These are phyloP conservation scores for Penicillium odoratum DNA, from an alignment of 495 filamentous ascomycete genomes.

Conservation along the genomic window DNA sequence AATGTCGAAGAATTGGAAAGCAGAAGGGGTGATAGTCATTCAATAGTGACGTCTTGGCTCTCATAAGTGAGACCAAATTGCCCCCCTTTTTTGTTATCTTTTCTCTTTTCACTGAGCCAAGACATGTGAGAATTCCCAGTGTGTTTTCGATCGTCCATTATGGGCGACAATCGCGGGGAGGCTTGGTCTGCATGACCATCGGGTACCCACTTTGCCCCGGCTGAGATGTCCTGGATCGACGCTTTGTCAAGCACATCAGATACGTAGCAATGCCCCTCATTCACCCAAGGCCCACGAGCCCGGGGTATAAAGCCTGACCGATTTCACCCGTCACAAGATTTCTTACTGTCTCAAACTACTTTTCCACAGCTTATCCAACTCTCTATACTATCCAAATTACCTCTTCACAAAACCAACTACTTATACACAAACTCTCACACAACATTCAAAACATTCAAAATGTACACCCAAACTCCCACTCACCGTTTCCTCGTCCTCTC, in stretches of 20 bases:
- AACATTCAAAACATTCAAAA: conserved; percentile 24
- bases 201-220: conserved; percentile 25
- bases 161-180: conserved; percentile 28
- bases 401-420: neutral
- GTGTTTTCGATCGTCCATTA: conserved; percentile 24
- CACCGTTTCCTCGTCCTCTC: conserved; percentile 41
- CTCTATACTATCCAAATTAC: neutral
- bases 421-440: neutral
- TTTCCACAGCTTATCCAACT: neutral
- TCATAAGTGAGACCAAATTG: neutral
- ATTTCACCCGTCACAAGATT: conserved; percentile 19
- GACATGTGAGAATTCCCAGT: conserved; percentile 25
- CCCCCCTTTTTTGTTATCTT: neutral
- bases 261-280: conserved; percentile 31
- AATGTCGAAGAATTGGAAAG: conserved; percentile 25
- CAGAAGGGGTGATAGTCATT: conserved; percentile 14
- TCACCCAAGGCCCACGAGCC: conserved; percentile 22
- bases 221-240: conserved; percentile 37
- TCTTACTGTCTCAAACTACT: conserved; percentile 6
- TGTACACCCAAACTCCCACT: conserved; percentile 40
- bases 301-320: conserved; percentile 36
- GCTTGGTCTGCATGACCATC: conserved; percentile 22
- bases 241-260: conserved; percentile 21
- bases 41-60: conserved; percentile 34
- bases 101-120: conserved; percentile 25